A percentile compares a stretch with the other conserved stretches of the same genome.
Conservation (phyloP, 768 basidiomycete genomes). For the Daedaleopsis nitida region DNA sequence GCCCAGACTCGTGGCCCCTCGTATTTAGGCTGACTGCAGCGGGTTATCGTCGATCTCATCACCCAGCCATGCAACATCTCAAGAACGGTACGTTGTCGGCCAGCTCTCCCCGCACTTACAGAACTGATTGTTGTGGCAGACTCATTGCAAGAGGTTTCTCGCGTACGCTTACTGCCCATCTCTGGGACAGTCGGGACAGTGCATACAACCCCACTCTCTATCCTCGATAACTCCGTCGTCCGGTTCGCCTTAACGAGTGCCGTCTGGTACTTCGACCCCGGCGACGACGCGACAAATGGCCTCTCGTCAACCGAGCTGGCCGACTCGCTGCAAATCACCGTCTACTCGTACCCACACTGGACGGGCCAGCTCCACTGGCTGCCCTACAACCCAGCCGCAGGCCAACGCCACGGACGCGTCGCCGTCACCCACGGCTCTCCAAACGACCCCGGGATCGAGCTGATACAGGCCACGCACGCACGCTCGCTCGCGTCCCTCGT, state of each 20-base stretch:
- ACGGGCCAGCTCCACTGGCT: constrained; percentile 17
- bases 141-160: neutral
- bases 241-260: constrained; percentile 9
- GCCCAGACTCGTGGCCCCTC: too few species aligned
- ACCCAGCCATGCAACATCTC: too few species aligned
- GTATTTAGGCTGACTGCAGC: too few species aligned
- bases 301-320: constrained; percentile 6
- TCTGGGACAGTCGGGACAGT: neutral
- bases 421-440: constrained; percentile 12
- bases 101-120: too few species aligned
- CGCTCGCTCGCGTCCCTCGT: neutral
- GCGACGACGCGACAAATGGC: neutral
- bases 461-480: constrained; percentile 4
- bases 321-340: constrained; percentile 2
- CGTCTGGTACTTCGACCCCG: constrained; percentile 14
- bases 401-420: constrained; percentile 8
- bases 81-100: too few species aligned
- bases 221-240: constrained; percentile 11
- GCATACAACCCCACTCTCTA: constrained; percentile 4
- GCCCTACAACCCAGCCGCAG: neutral
- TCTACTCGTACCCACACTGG: constrained; percentile 14
- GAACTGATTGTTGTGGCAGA: too few species aligned
- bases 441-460: constrained; percentile 14
- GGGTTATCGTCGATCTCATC: too few species aligned
- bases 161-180: neutral